Evolutionary conservation across 805 yeast species (phyloP).

Genomic region (Kodamaea hsintzibuensis): DNA sequence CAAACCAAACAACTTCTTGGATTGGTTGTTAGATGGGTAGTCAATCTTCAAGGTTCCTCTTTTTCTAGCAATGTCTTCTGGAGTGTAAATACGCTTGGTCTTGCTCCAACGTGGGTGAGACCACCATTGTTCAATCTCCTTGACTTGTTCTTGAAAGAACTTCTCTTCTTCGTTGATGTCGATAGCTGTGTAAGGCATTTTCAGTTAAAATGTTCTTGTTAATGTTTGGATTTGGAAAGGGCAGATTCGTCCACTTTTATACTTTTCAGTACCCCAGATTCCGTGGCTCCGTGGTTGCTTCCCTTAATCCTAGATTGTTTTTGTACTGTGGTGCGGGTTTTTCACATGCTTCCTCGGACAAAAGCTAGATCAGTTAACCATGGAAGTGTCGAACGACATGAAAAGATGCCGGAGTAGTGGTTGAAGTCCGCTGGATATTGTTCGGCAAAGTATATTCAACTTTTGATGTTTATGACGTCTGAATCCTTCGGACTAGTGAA

Average conservation of each 20-base stretch:
- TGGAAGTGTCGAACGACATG: background rate
- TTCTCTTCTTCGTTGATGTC: constrained; percentile 63
- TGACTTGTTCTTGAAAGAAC: constrained; percentile 65
- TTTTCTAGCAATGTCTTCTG: constrained; percentile 87
- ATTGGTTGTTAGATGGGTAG: constrained; percentile 76
- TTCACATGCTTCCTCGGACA: background rate
- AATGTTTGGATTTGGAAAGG: background rate
- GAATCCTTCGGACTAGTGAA: too few species aligned
- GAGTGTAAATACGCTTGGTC: constrained; percentile 83
- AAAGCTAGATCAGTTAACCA: background rate
- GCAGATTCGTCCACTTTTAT: constrained; percentile 3
- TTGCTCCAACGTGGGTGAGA: constrained; percentile 85
- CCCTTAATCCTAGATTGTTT: background rate
- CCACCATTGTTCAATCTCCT: constrained; percentile 88
- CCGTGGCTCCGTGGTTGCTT: background rate
- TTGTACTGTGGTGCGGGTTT: background rate
- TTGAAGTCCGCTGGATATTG: background rate
- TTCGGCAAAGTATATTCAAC: too few species aligned
- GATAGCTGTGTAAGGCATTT: constrained; percentile 58
- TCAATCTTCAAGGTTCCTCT: constrained; percentile 76
- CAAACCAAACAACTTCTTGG: constrained; percentile 75
- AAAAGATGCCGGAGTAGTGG: background rate
- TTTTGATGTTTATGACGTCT: too few species aligned
- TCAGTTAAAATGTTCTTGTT: background rate
- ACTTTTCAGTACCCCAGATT: constrained; percentile 2